A percentile compares a stretch with the other conserved stretches of the same genome.
Evolutionary conservation across 2,329 filamentous ascomycete species (phyloP).

Genomic region (Trichoderma pleuroti): DNA sequence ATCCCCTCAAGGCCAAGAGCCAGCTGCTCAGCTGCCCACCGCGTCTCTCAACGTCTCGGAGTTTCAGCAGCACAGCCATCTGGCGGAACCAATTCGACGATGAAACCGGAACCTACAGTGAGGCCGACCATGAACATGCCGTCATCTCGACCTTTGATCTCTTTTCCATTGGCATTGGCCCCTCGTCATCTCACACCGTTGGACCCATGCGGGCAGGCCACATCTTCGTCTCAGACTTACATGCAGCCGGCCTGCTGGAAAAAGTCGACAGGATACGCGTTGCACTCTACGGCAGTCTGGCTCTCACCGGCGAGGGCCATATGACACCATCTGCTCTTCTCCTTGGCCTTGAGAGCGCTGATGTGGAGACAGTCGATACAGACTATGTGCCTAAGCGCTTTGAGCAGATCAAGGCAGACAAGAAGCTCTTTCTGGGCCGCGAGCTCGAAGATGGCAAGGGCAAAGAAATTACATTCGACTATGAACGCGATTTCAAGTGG

Average conservation of each 20-base stretch:
- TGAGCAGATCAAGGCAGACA: constrained; percentile 14
- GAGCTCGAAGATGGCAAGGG: constrained; percentile 1
- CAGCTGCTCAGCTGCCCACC: background rate
- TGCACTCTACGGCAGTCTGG: constrained; percentile 10
- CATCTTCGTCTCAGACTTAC: constrained; percentile 8
- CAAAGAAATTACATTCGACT: constrained; percentile 11
- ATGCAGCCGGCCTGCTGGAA: background rate
- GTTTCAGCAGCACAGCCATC: background rate
- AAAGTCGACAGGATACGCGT: constrained; percentile 10
- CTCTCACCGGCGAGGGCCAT: constrained; percentile 13
- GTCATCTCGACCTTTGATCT: constrained; percentile 14
- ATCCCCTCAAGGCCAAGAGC: background rate
- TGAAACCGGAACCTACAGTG: constrained; percentile 7
- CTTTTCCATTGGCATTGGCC: constrained; percentile 15
- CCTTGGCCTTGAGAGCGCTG: constrained; percentile 9
- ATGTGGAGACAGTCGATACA: constrained; percentile 7
- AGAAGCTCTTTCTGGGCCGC: constrained; percentile 8
- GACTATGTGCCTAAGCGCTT: constrained; percentile 12
- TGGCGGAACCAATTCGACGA: background rate
- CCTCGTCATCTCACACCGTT: constrained; percentile 9
- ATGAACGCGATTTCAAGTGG: constrained; percentile 14
- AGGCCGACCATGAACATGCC: constrained; percentile 10
- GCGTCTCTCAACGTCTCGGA: background rate
- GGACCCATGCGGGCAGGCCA: constrained; percentile 12
- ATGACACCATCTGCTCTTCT: constrained; percentile 15